Base-by-base conservation (phyloP, 768 basidiomycete species). In the Russula ochroleuca region DNA sequence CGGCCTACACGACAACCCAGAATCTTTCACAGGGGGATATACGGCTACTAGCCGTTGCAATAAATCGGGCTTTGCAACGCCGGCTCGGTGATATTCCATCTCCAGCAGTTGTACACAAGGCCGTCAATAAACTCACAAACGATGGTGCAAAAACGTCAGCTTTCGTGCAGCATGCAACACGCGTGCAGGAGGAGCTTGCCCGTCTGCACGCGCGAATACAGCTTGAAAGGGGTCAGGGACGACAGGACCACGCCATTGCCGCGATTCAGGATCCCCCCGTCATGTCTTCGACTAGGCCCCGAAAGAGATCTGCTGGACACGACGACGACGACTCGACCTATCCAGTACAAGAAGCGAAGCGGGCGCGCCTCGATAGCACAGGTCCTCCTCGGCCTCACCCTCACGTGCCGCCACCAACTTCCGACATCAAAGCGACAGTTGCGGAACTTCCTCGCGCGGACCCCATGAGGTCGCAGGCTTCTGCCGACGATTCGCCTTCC, bases 131-230 rank as follows among this genome's bases (percentile, higher is more conserved):
- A 19, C 21, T 47, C 23, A 15, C 53, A 10, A 57, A 48, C 21
- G 23, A 19, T 17, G 43, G 51, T 4, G 21, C 35, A 5, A 45
- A 35, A 21, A 5, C 31, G 3, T 60, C 57, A 11, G 5, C 17
- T 19, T 64, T 64, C 40, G 28, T 64, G 28, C 28, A 17, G 19
- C 58, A 54, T 43, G 58, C 51, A 10, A 6, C 33, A 49, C 58
- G 58, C 33, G 58, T 47, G 37, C 63, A 64, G 53, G 52, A 59
- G n/a, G 52, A 53, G 52, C 63, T 64, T 17, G 57, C 58, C 3
- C 13, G 35, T 28, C 43, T 64, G 17, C 45, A 64, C 9, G 21
- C 21, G 8, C 49, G 55, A 23, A 52, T 64, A 10, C 58, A 64
- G 5, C 28, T 28, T 5, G 28, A 28, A 41, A 53, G 11, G 6